These are phyloP conservation scores for Penstemon davidsonii DNA, from an alignment of 257 asterid species.

Conservation along the genomic window DNA sequence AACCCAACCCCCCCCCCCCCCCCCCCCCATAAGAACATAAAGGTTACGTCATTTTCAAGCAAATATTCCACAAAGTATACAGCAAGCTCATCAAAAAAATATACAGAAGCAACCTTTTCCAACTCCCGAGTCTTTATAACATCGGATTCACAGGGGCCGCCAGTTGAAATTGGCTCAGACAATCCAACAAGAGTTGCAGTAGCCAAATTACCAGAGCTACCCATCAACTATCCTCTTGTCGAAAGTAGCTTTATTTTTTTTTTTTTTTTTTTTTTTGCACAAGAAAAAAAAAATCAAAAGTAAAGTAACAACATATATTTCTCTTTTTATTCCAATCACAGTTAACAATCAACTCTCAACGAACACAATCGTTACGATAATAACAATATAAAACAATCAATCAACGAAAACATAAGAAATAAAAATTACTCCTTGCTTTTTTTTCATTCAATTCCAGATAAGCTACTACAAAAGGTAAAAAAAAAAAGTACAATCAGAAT, in stretches of 20 bases:
- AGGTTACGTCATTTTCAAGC: slow-evolving; percentile 17
- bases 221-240: slow-evolving; percentile 48
- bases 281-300: slow-evolving; percentile 8
- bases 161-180: slow-evolving; percentile 74
- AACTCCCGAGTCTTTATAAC: slow-evolving; percentile 56
- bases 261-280: not conserved
- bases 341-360: slow-evolving; percentile 38
- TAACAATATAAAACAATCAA: slow-evolving; percentile 21
- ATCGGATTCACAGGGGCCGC: slow-evolving; percentile 70
- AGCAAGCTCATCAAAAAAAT: slow-evolving; percentile 3
- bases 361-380: not conserved
- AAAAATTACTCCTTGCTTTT: slow-evolving; percentile 22
- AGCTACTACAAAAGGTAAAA: slow-evolving; percentile 28
- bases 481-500: slow-evolving; percentile 31
- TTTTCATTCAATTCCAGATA: slow-evolving; percentile 36
- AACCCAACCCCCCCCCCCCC: too few species aligned
- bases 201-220: slow-evolving; percentile 58
- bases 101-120: slow-evolving; percentile 68
- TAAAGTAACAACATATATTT: slow-evolving; percentile 20
- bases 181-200: slow-evolving; percentile 57
- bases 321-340: slow-evolving; percentile 32
- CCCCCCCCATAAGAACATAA: not conserved
- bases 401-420: slow-evolving; percentile 17
- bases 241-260: slow-evolving; percentile 8
- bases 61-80: slow-evolving; percentile 10